Conservation (phyloP, 768 basidiomycete species). For the Pleurotus sapidus region DNA sequence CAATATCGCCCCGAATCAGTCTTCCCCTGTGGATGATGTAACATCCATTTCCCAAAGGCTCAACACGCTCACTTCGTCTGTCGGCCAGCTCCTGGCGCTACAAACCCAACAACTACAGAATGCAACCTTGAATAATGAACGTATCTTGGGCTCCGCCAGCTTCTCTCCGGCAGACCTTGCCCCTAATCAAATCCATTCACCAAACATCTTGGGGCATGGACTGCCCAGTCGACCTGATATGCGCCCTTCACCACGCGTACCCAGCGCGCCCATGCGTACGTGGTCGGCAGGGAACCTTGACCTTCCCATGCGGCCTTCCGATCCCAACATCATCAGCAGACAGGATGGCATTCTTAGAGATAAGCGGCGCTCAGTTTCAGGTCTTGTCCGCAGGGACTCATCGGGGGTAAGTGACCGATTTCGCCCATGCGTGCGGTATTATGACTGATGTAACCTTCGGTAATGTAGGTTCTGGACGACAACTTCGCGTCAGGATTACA, state of each 20-base stretch:
- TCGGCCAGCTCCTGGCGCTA: slow-evolving; percentile 78
- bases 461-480: slow-evolving; percentile 51
- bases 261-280: slow-evolving; percentile 73
- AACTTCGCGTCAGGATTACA: slow-evolving; percentile 49
- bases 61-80: slow-evolving; percentile 77
- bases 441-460: no score
- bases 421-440: no score
- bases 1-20: slow-evolving; percentile 71
- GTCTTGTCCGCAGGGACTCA: slow-evolving; percentile 72
- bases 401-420: slow-evolving; percentile 49
- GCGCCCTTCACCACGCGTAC: slow-evolving; percentile 54
- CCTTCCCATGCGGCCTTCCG: slow-evolving; percentile 57
- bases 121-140: slow-evolving; percentile 36
- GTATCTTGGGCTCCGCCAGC: slow-evolving; percentile 33
- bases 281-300: slow-evolving; percentile 86
- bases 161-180: slow-evolving; percentile 45
- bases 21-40: slow-evolving; percentile 66
- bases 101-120: slow-evolving; percentile 73
- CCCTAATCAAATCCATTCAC: slow-evolving; percentile 43
- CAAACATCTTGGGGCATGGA: slow-evolving; percentile 54
- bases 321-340: slow-evolving; percentile 36
- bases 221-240: slow-evolving; percentile 65
- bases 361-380: slow-evolving; percentile 75
- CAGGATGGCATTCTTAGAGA: slow-evolving; percentile 47
- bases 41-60: slow-evolving; percentile 75